phyloP scores from a whole-genome alignment of 2,329 filamentous ascomycete genomes.

The Hypomyces rosellus region DNA sequence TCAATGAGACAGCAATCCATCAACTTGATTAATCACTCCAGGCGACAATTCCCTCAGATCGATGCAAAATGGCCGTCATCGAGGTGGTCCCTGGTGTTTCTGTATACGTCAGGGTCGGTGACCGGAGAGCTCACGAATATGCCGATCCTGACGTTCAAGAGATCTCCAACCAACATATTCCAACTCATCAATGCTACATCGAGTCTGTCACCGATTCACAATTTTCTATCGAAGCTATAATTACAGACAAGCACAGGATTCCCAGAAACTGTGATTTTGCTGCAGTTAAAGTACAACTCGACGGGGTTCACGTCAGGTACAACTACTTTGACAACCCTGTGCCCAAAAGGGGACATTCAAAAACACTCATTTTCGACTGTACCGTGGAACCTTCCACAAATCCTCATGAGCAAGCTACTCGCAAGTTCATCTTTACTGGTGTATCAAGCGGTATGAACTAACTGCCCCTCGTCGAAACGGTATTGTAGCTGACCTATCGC shows the following conservation, averaged over 20 bases:
- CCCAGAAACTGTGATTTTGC: rapidly evolving
- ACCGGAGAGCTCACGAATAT: conserved; percentile 18
- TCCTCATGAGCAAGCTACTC: not conserved
- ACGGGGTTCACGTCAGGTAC: conserved; percentile 8
- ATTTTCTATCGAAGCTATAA: conserved; percentile 12
- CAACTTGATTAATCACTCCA: not conserved
- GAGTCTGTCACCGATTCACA: conserved; percentile 17
- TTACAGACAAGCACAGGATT: not conserved
- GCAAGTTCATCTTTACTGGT: conserved; percentile 14
- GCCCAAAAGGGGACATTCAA: not conserved
- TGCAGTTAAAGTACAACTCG: not conserved
- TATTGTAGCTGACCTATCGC: not conserved
- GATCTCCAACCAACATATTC: not conserved
- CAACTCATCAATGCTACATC: conserved; percentile 16
- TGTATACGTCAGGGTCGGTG: conserved; percentile 14
- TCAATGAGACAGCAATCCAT: no score
- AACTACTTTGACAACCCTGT: not conserved
- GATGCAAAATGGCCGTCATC: conserved; percentile 18
- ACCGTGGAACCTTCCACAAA: not conserved
- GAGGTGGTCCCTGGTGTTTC: conserved; percentile 13
- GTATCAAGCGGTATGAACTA: conserved; percentile 9
- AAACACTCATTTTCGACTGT: not conserved
- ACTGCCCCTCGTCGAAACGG: not conserved
- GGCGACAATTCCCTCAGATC: not conserved
- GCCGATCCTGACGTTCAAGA: conserved; percentile 1